Conservation (phyloP, 306 rosid genomes). For the Lupinus albus region DNA sequence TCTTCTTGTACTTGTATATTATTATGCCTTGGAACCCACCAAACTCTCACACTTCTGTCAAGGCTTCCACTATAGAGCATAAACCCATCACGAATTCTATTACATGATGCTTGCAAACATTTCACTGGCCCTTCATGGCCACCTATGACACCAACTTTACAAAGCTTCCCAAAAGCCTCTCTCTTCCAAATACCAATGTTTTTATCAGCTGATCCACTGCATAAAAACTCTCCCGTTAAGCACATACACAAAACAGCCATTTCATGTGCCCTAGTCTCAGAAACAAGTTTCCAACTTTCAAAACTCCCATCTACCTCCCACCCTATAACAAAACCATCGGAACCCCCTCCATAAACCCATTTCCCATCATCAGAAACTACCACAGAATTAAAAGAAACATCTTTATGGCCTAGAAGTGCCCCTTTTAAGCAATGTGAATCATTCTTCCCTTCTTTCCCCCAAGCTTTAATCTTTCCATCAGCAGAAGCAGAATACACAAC, state of each 20-base stretch:
- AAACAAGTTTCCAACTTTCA: constrained; percentile 64
- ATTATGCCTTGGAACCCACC: constrained; percentile 84
- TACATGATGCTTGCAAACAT: constrained; percentile 76
- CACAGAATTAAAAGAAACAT: constrained; percentile 69
- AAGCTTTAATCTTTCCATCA: constrained; percentile 88
- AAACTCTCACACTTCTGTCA: constrained; percentile 85
- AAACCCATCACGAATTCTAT: constrained; percentile 72
- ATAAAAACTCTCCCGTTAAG: constrained; percentile 66
- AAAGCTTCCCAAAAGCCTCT: constrained; percentile 64
- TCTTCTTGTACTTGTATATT: constrained; percentile 32
- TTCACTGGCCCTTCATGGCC: constrained; percentile 96
- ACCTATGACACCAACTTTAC: constrained; percentile 60
- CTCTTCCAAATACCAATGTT: constrained; percentile 83
- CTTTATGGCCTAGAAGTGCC: constrained; percentile 72
- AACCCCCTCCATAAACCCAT: constrained; percentile 81
- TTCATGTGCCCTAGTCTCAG: constrained; percentile 66
- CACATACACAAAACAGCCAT: constrained; percentile 85
- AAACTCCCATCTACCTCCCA: constrained; percentile 53
- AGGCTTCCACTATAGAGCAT: constrained; percentile 90
- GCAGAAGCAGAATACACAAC: constrained; percentile 91
- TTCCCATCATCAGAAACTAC: constrained; percentile 76
- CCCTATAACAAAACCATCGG: constrained; percentile 75
- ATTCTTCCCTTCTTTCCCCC: constrained; percentile 61
- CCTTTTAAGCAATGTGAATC: constrained; percentile 58
- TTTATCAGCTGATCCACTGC: constrained; percentile 90